Evolutionary conservation across 306 rosid genomes (phyloP).

Genomic region (Pachyrhizus erosus): DNA sequence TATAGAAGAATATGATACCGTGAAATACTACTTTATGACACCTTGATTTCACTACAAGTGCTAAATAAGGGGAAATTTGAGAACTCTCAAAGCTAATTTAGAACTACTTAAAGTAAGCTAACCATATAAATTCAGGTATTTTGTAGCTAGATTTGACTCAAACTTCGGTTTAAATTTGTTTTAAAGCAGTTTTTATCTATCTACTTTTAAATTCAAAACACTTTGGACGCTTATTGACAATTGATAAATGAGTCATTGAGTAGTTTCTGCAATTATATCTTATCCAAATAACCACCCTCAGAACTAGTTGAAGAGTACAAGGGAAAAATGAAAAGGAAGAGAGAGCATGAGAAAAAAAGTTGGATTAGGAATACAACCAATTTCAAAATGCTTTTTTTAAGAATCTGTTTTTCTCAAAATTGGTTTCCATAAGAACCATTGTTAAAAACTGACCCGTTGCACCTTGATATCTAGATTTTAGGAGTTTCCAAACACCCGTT

Average conservation of each 20-base stretch:
- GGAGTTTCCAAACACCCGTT: background rate
- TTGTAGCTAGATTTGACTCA: background rate
- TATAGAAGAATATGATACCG: background rate
- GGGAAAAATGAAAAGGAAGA: background rate
- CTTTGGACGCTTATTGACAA: too few species aligned
- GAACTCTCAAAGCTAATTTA: background rate
- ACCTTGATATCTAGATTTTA: background rate
- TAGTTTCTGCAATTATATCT: background rate
- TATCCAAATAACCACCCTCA: background rate
- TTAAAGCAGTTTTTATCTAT: too few species aligned
- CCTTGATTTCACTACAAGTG: constrained; percentile 1
- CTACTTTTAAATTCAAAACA: too few species aligned
- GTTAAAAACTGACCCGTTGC: background rate
- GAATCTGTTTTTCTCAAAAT: constrained; percentile 1
- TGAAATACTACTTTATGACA: background rate
- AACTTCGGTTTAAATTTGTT: background rate
- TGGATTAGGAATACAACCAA: background rate
- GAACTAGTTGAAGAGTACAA: background rate
- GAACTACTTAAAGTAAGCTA: background rate
- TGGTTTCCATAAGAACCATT: background rate
- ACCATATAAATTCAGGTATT: background rate
- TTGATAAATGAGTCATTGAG: background rate
- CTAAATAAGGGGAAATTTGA: background rate
- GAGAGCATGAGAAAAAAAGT: background rate
- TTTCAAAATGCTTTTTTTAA: background rate